Percentiles rank a stretch among this genome's conserved stretches.
Evolutionary conservation across 768 basidiomycete species (phyloP).

Genomic region (Chlorophyllum brunneum): DNA sequence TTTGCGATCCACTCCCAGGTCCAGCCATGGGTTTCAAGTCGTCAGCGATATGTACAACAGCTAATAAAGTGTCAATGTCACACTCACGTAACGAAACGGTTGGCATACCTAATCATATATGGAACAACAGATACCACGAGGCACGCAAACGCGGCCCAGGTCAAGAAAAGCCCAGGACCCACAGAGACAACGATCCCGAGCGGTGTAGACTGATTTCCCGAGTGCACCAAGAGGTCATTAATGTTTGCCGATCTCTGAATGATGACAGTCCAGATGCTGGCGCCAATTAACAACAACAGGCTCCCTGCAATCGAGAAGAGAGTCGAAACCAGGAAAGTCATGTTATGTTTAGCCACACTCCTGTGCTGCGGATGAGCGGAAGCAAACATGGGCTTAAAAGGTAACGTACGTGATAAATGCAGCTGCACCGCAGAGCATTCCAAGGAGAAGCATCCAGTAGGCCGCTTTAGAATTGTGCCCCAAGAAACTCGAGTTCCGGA

Average conservation of each 20-base stretch:
- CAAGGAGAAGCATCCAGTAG: constrained; percentile 72
- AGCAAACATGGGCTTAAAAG: constrained; percentile 3
- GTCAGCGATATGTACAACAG: constrained; percentile 76
- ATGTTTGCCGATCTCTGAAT: constrained; percentile 60
- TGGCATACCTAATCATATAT: constrained; percentile 66
- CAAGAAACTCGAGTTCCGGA: constrained; percentile 58
- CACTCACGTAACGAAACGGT: neutral
- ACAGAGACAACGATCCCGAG: constrained; percentile 63
- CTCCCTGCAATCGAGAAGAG: constrained; percentile 57
- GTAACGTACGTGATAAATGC: constrained; percentile 62
- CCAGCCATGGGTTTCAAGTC: constrained; percentile 25
- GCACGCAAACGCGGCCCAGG: constrained; percentile 74
- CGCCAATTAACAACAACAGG: constrained; percentile 62
- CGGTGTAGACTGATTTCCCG: constrained; percentile 28
- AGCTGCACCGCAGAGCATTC: constrained; percentile 61
- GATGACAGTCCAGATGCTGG: constrained; percentile 75
- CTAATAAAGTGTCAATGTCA: constrained; percentile 29
- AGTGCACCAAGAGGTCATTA: constrained; percentile 43
- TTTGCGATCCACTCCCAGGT: constrained; percentile 1
- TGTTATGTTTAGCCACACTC: constrained; percentile 59
- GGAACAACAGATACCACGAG: constrained; percentile 64
- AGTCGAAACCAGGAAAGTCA: constrained; percentile 67
- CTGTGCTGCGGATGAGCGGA: constrained; percentile 33
- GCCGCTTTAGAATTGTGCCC: constrained; percentile 64
- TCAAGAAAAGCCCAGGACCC: constrained; percentile 60